Percentiles rank a stretch among this genome's conserved stretches.
phyloP scores from a whole-genome alignment of 2,329 filamentous ascomycete genomes.

The Trichoderma brevicompactum region DNA sequence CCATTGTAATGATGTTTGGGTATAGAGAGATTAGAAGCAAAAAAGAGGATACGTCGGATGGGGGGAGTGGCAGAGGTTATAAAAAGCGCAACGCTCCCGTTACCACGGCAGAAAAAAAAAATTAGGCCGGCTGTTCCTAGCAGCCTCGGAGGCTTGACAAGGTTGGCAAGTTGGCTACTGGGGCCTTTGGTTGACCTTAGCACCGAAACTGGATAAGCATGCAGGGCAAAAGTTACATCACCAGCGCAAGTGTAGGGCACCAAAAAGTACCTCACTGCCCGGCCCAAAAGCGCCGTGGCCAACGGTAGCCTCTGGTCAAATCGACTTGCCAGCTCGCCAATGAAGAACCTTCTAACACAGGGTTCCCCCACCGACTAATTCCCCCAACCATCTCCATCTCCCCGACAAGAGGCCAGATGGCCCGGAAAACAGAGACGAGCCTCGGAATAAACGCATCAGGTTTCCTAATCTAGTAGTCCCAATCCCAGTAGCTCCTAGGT shows the following conservation, averaged over 20 bases:
- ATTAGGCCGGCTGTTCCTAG: slow-evolving; percentile 33
- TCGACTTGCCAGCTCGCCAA: slow-evolving; percentile 3
- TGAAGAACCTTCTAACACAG: background rate
- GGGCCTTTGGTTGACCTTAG: slow-evolving; percentile 16
- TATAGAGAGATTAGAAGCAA: slow-evolving; percentile 28
- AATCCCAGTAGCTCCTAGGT: background rate
- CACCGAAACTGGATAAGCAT: slow-evolving; percentile 17
- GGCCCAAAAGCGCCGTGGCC: background rate
- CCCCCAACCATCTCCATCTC: slow-evolving; percentile 25
- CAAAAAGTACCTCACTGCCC: slow-evolving; percentile 15
- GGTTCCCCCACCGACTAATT: slow-evolving; percentile 18
- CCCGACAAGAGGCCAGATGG: slow-evolving; percentile 28
- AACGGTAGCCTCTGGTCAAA: background rate
- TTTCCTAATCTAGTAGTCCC: slow-evolving; percentile 9
- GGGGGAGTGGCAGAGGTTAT: slow-evolving; percentile 41
- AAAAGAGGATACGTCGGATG: slow-evolving; percentile 36
- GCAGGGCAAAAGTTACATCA: slow-evolving; percentile 24
- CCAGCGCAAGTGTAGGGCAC: background rate
- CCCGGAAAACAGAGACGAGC: slow-evolving; percentile 2
- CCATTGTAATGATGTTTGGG: slow-evolving; percentile 61
- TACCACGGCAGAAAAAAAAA: slow-evolving; percentile 34
- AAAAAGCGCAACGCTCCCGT: slow-evolving; percentile 42
- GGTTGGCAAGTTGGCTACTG: slow-evolving; percentile 6
- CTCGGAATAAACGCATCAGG: slow-evolving; percentile 5
- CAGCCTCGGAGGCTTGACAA: slow-evolving; percentile 27